Evolutionary conservation across 495 filamentous ascomycete genomes (phyloP).

Genomic region (Pseudomonodictys pantanalensis): DNA sequence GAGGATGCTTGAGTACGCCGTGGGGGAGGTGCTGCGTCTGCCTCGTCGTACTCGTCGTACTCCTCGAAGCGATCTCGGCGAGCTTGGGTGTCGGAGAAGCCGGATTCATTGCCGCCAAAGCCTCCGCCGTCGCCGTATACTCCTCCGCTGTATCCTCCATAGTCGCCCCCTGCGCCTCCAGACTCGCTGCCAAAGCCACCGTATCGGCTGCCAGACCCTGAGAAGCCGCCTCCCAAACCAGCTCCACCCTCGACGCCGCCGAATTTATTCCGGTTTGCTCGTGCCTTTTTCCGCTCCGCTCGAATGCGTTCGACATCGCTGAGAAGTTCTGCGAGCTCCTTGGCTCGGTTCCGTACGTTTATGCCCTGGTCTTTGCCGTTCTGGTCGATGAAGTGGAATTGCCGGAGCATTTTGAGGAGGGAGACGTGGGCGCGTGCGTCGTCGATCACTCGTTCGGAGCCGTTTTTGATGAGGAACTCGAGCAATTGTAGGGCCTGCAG

Average conservation of each 20-base stretch:
- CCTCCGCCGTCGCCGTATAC: conserved; percentile 94
- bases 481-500: conserved; percentile 80
- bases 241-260: conserved; percentile 85
- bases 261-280: conserved; percentile 86
- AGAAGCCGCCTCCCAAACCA: conserved; percentile 53
- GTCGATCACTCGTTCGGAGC: conserved; percentile 95
- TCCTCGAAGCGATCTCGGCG: conserved; percentile 82
- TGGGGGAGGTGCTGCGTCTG: conserved; percentile 48
- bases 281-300: conserved; percentile 89
- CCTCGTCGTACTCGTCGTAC: conserved; percentile 94
- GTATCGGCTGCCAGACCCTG: conserved; percentile 50
- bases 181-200: conserved; percentile 81
- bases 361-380: conserved; percentile 98
- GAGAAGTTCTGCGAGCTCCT: conserved; percentile 90
- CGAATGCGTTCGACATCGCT: conserved; percentile 92
- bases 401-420: conserved; percentile 94
- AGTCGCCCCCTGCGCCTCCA: conserved; percentile 68
- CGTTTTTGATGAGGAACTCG: conserved; percentile 97
- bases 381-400: conserved; percentile 95
- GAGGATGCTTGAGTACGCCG: conserved; percentile 49
- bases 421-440: conserved; percentile 94
- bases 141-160: conserved; percentile 79
- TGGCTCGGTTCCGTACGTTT: conserved; percentile 94
- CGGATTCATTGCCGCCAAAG: conserved; percentile 67
- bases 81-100: conserved; percentile 65